Percentiles rank a stretch among this genome's conserved stretches.
Evolutionary conservation across 305 asterid genomes (phyloP).

Genomic region (Solanum hybrid): DNA sequence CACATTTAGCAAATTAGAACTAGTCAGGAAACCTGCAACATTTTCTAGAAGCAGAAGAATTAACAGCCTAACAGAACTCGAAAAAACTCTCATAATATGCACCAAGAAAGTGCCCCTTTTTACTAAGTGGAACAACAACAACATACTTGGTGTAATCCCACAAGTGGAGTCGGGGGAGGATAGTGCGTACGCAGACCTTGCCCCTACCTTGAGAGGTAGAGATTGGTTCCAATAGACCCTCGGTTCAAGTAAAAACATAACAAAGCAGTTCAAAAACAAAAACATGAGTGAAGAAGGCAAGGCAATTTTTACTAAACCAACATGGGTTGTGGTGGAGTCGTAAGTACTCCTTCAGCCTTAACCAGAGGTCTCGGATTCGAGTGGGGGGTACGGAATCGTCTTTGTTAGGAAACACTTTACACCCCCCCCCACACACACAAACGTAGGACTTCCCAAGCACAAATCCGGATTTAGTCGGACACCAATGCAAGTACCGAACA

Average conservation of each 20-base stretch:
- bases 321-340: not conserved
- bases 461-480: not conserved
- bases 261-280: not conserved
- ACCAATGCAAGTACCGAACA: not conserved
- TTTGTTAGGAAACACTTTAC: not conserved
- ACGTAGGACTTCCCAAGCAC: not conserved
- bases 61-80: not conserved
- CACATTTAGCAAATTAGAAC: not conserved
- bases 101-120: not conserved
- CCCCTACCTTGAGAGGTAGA: not conserved
- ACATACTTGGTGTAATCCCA: not conserved
- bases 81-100: not conserved
- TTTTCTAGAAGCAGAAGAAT: not conserved
- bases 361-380: not conserved
- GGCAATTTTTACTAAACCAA: not conserved
- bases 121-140: not conserved
- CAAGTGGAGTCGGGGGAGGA: too few relatives aligned
- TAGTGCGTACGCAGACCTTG: too few relatives aligned
- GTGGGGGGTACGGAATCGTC: not conserved
- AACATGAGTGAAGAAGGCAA: not conserved
- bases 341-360: not conserved
- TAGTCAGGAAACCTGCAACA: not conserved
- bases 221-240: not conserved
- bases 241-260: not conserved
- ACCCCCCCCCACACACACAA: too few relatives aligned